These are phyloP conservation scores for Centella asiatica DNA, from an alignment of 129 eudicot species.

Conservation along the genomic window DNA sequence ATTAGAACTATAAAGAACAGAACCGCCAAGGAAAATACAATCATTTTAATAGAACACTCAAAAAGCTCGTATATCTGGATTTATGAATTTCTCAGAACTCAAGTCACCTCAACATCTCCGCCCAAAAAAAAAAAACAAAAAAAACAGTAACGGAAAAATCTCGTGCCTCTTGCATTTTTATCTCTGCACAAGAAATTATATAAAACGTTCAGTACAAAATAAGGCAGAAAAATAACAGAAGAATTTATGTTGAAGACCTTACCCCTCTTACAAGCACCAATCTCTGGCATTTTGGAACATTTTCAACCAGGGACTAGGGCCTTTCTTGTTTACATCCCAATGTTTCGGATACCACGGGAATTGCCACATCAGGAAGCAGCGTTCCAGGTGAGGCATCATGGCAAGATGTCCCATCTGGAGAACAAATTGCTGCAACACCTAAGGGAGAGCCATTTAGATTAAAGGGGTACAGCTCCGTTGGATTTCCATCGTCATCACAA, in stretches of 20 bases:
- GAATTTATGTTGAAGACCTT: not conserved
- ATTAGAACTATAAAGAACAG: too few relatives aligned
- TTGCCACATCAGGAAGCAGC: slow-evolving; percentile 97
- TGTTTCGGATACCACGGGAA: slow-evolving; percentile 87
- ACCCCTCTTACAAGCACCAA: slow-evolving; percentile 72
- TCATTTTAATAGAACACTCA: too few relatives aligned
- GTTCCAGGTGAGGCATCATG: slow-evolving; percentile 98
- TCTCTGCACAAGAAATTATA: not conserved
- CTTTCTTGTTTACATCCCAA: slow-evolving; percentile 86
- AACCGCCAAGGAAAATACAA: too few relatives aligned
- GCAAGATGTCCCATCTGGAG: slow-evolving; percentile 95
- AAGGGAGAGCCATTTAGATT: slow-evolving; percentile 80
- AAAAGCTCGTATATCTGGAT: too few relatives aligned
- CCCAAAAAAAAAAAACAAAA: too few relatives aligned
- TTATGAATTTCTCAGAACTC: too few relatives aligned
- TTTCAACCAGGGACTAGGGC: slow-evolving; percentile 92
- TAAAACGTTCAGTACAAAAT: not conserved
- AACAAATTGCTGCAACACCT: slow-evolving; percentile 93
- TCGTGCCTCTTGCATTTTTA: too few relatives aligned
- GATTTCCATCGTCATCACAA: slow-evolving; percentile 76
- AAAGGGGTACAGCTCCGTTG: slow-evolving; percentile 71
- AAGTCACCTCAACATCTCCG: too few relatives aligned
- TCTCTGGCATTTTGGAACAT: slow-evolving; percentile 95
- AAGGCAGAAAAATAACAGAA: not conserved
- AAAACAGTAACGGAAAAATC: too few relatives aligned